Evolutionary conservation across 1,284 basidiomycete species (phyloP), one percentile per base, ranked within the genome.

Genomic region (Papiliotrema nemorosa): DNA sequence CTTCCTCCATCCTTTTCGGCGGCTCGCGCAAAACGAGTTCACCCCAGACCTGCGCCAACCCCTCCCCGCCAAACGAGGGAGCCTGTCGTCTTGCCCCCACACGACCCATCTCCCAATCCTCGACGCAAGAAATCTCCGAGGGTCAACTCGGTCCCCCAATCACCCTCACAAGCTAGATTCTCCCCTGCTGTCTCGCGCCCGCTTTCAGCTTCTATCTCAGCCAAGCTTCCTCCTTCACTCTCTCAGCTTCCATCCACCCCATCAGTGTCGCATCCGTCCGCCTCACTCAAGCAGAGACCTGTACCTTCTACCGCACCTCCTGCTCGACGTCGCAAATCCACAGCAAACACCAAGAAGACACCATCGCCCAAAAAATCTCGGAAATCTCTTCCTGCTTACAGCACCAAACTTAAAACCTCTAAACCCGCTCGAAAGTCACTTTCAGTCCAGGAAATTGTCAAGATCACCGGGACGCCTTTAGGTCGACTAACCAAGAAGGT

Each of bases 51-150:
- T 3, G 47, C 47, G 20, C 47, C 49, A 6, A 50, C 42, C 21
- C 42, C 41, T 9, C 42, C 49, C 20, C 31, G 41, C 26, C 36
- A 27, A 20, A 31, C 29, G 7, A n/a, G n/a, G n/a, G 25, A 26
- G 7, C 14, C 24, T 26, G 24, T 42, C 20, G 37, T 21, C 6
- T 12, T 13, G 7, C 5, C 47, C 5, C 22, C 22, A 5, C 24
- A 10, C 13, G 49, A 44, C 10, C 49, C 49, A 33, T 50, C 49
- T 20, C 49, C 49, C 12, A 50, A 50, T 18, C 49, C 49, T 44
- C 40, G 49, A 3, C 14, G 42, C 5, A 50, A 44, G 26, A 50
- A 50, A 25, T 38, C 41, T 6, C 34, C 49, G 3, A 12, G 47
- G 25, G 40, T 43, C 9, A 10, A 13, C 3, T 9, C 20, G 6